Evolutionary conservation across 2,329 filamentous ascomycete species (phyloP).

Genomic region (Tympanopsis confertula): DNA sequence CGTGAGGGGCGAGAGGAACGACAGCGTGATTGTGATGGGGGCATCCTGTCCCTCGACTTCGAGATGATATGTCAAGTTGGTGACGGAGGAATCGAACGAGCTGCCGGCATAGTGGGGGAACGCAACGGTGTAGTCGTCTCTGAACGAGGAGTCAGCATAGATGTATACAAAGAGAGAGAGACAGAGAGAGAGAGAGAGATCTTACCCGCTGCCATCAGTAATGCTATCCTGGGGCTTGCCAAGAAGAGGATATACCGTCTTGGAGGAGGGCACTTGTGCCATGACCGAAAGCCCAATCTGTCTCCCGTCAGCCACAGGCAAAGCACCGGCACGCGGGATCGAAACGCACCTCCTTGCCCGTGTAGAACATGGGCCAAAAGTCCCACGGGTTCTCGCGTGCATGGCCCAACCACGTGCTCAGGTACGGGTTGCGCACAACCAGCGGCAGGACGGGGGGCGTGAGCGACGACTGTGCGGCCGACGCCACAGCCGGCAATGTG

Average conservation of each 20-base stretch:
- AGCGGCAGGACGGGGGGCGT: constrained; percentile 14
- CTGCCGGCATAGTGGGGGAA: constrained; percentile 30
- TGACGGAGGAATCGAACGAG: constrained; percentile 35
- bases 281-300: constrained; percentile 37
- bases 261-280: constrained; percentile 27
- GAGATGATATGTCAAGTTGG: constrained; percentile 33
- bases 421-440: constrained; percentile 15
- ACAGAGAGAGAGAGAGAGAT: no score
- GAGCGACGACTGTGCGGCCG: constrained; percentile 4
- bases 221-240: constrained; percentile 37
- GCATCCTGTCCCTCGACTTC: constrained; percentile 8
- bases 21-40: constrained; percentile 27
- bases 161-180: constrained; percentile 26
- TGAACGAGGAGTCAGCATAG: constrained; percentile 10
- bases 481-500: no score
- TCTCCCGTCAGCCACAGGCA: not conserved
- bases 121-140: constrained; percentile 21
- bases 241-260: constrained; percentile 35
- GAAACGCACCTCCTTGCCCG: constrained; percentile 38
- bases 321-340: not conserved
- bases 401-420: constrained; percentile 25
- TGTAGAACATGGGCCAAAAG: constrained; percentile 60
- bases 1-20: constrained; percentile 65
- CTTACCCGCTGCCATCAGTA: no score
- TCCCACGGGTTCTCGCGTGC: constrained; percentile 51